Base-by-base conservation (phyloP, 257 asterid genomes). In the Rauvolfia tetraphylla region DNA sequence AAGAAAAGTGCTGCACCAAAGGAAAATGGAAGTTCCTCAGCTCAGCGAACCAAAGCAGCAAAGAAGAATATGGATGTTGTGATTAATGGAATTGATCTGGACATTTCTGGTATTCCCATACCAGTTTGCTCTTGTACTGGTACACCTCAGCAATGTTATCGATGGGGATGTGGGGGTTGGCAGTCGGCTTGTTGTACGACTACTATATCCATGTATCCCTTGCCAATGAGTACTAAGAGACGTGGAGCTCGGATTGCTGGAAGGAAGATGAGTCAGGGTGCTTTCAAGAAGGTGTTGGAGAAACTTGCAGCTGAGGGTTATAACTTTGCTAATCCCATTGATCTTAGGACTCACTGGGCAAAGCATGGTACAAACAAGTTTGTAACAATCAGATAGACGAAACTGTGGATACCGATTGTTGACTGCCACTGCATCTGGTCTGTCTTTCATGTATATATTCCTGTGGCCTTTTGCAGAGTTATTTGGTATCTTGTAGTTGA, bases 81-180 rank as follows among this genome's bases (percentile, higher is more conserved):
- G 34, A 91, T 95, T 44, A 90, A 93, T 74, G 99, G 99, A 29
- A 81, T 92, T 29, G 97, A 92, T 68, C 86, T 92, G 90, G 98
- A 95, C 71, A 91, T 95, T 62, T 87, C 96, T 11, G 95, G 92
- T 20, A 91, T 95, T 72, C 99, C 99, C 0, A 92, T 93, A 17
- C 99, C 99, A 0, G 94, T 92, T 68, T 95, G 98, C 83, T 88
- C 99, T 17, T 95, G 98, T 54, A 95, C 99, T 0, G 99, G 98
- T 18, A 68, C 90, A 38, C 89, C 96, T n/a, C 99, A 92, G 86
- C 99, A 94, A 79, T 94, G 98, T 54, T 94, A 94, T 67, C 87
- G 98, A 77, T 94, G 98, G 98, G 98, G 98, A 0, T 92, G 94
- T 71, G 98, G 98, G 51, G 98, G 98, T 29, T 94, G 98, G 98